Conservation (phyloP, 345 rosid genomes). For the Citrus sinensis region DVS_A1.0 CM039165.1:35234001-35234500, state of each 20-base stretch:
- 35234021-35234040: constrained; percentile 44
- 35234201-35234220: constrained; percentile 37
- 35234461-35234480: not conserved
- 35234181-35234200: constrained; percentile 50
- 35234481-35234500: not conserved
- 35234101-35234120: constrained; percentile 39
- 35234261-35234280: constrained; percentile 9
- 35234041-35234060: constrained; percentile 41
- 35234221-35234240: constrained; percentile 26
- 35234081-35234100: constrained; percentile 36
- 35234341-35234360: not conserved
- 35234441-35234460: not conserved
- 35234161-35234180: constrained; percentile 49
- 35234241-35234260: constrained; percentile 31
- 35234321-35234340: constrained; percentile 13
- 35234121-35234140: constrained; percentile 52
- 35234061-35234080: constrained; percentile 26
- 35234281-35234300: constrained; percentile 3
- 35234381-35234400: not conserved
- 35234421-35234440: not conserved
- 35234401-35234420: not conserved
- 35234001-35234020: constrained; percentile 35
- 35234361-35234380: too few species aligned
- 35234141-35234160: constrained; percentile 48
- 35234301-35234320: constrained; percentile 16